A percentile compares a stretch with the other conserved stretches of the same genome.
Evolutionary conservation across 2,329 filamentous ascomycete genomes (phyloP).

Genomic region (Nakataea oryzae): DNA sequence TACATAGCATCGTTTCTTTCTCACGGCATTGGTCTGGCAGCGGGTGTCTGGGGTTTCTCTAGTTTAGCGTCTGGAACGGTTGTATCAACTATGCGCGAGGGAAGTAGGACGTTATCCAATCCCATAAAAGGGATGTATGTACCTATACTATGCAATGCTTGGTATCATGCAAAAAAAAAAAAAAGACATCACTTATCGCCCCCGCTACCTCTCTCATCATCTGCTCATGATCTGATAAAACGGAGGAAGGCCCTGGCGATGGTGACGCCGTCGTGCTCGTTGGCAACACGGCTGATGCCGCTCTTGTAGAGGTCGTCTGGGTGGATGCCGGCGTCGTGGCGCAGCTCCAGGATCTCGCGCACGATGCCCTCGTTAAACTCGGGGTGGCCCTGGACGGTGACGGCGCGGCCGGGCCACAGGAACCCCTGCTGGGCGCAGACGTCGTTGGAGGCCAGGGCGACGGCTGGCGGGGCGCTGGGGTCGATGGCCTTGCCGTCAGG

Average conservation of each 20-base stretch:
- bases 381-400: slow-evolving; percentile 79
- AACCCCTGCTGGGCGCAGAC: slow-evolving; percentile 71
- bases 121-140: neutral
- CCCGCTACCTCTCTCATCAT: neutral
- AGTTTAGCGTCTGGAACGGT: neutral
- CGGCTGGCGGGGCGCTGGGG: slow-evolving; percentile 35
- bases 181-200: too few relatives aligned
- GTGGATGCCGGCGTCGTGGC: slow-evolving; percentile 60
- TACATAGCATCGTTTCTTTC: too few relatives aligned
- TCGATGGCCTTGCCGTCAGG: slow-evolving; percentile 30
- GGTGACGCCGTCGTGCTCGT: slow-evolving; percentile 68
- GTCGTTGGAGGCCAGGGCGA: slow-evolving; percentile 48
- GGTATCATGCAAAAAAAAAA: neutral
- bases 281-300: slow-evolving; percentile 52
- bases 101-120: neutral
- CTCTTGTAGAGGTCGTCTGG: slow-evolving; percentile 57
- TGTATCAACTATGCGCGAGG: neutral
- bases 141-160: neutral
- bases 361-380: slow-evolving; percentile 70
- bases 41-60: neutral
- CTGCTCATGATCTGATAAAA: slow-evolving; percentile 53
- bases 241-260: slow-evolving; percentile 66
- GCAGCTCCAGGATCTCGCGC: slow-evolving; percentile 51
- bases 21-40: neutral
- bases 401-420: slow-evolving; percentile 54